Base-by-base conservation (phyloP, 805 yeast genomes). In the Kurtzmaniella fragi region DNA sequence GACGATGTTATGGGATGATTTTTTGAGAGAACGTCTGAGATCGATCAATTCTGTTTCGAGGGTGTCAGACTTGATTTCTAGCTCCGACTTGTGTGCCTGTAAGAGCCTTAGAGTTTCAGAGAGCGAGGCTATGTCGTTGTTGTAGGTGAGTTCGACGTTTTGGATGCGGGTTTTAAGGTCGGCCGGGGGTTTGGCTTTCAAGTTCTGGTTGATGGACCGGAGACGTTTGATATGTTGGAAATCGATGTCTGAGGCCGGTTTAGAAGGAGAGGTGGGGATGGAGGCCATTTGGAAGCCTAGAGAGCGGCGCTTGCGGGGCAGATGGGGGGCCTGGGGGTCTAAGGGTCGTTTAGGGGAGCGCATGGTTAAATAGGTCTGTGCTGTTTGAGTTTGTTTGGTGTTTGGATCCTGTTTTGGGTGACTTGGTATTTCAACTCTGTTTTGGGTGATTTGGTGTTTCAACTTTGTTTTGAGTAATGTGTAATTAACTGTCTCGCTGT, bases 11-110 rank as follows among this genome's bases (percentile, higher is more conserved):
- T 45, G 42, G 5, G 16, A 14, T 11, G 40, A 31, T 25, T 42
- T 44, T 31, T 47, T 47, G 33, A 31, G 39, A 4, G 32, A 28
- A 25, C 56, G 31, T 34, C 46, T 51, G n/a, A 53, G 27, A 15
- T 47, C 51, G 4, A 42, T 37, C 13, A 53, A 32, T 28, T 56
- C 57, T 3, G 38, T 40, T 28, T 60, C 61, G 16, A 59, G 43
- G 12, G 36, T 37, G 12, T 50, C 50, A 2, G 46, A 26, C 34
- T 50, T 51, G 13, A 40, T 41, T 9, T 31, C 17, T 30, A 52
- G 41, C 13, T 39, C 42, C 9, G 46, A 46, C 10, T 42, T 30
- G 37, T 49, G 43, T 7, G 28, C 32, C 11, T 40, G 41, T 17
- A 53, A 41, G 12, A 40, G 38, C 16, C 43, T 38, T 20, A 42